Base-by-base conservation (phyloP, 371 early-diverging fungal species). In the Sporodiniella umbellata region DNA sequence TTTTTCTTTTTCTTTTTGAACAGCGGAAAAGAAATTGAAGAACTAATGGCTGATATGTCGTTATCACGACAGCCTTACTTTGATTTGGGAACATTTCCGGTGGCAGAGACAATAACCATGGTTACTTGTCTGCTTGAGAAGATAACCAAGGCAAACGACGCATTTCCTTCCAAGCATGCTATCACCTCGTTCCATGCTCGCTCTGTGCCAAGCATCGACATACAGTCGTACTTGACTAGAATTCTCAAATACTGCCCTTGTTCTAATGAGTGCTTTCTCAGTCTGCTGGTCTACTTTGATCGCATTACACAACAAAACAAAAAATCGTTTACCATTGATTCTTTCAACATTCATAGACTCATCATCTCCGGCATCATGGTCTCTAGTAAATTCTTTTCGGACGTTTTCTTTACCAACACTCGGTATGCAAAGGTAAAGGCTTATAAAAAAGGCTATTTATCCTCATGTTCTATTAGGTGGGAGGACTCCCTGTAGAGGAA, bases 401-500 rank as follows among this genome's bases (percentile, higher is more conserved):
- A 93, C 61, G 80, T 92, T 26, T 93, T 93, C 51, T 93, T 82
- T 66, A 90, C 92, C 35, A 93, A 93, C 54, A 78, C 88, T 24
- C 70, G 92, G 42, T 90, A 89, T 59, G 88, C 90, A 37, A 89
- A 84, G 78, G 81, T 81, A 67, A 52, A 45, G 18, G n/a, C 12
- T 30, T 4, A 42, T n/a, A 48, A 46, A 18, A 33, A 24, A 35
- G 1, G 12, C 45, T 39, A 35, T 26, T 45, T 6, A 22, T 10
- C 5, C 7, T 31, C 30, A 23, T 28, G 8, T 23, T 39, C 2
- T 19, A n/a, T 45, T 71, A 88, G 88, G 96, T 98, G 25, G 98
- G 98, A 55, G 98, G 98, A 12, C 67, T 98, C 11, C 85, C 94
- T 6, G 81, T 92, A 2, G 71, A 79, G 49, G 98, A 98, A 70